These are phyloP conservation scores for Aureobasidium leucospermi DNA, from an alignment of 2,329 filamentous ascomycete species.

Conservation along the genomic window DNA sequence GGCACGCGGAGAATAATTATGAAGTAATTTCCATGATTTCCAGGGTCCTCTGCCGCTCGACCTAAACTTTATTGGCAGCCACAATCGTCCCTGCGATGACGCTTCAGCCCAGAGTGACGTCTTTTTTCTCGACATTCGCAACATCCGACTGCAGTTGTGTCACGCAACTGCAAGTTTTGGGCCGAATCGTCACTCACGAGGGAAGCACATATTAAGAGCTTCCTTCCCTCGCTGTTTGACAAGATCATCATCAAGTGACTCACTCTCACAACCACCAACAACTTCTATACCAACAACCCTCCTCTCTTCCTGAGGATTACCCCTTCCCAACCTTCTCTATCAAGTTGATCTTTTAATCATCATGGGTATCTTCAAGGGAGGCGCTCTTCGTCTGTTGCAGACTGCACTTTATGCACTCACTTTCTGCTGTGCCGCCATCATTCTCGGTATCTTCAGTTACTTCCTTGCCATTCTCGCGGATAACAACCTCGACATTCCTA, in stretches of 20 bases:
- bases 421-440: conserved; percentile 63
- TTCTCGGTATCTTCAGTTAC: conserved; percentile 67
- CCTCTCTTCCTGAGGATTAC: neutral
- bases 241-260: conserved; percentile 1
- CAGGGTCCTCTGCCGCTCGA: conserved; percentile 3
- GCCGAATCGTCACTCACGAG: neutral
- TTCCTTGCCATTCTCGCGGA: conserved; percentile 68
- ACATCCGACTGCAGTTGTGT: neutral
- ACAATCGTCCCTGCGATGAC: neutral
- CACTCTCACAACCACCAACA: neutral
- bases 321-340: neutral
- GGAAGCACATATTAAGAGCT: conserved; percentile 4
- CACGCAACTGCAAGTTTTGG: neutral
- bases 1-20: conserved; percentile 6
- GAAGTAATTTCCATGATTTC: neutral
- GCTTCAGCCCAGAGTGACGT: neutral
- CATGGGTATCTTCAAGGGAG: conserved; percentile 38
- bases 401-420: conserved; percentile 67
- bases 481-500: conserved; percentile 56
- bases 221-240: neutral
- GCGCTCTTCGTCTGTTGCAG: conserved; percentile 55
- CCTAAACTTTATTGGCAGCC: conserved; percentile 8
- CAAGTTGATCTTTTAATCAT: neutral
- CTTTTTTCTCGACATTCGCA: neutral
- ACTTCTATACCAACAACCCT: neutral